Evolutionary conservation across 768 basidiomycete species (phyloP).

Genomic region (Melanogaster broomeanus): DNA sequence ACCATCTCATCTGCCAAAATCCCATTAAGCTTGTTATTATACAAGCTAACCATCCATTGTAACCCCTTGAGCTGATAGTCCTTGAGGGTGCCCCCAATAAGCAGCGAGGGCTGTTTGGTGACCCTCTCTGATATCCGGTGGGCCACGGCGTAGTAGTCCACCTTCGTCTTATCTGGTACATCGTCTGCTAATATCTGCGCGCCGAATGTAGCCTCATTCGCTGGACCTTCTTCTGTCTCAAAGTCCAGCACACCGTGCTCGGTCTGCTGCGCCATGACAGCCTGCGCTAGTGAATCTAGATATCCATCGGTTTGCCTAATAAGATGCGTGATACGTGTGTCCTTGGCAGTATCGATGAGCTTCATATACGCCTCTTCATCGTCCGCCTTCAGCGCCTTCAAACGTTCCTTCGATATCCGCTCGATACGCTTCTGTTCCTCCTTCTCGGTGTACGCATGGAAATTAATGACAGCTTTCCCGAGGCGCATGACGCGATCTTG

Average conservation of each 20-base stretch:
- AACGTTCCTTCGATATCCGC: slow-evolving; percentile 93
- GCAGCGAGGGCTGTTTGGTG: slow-evolving; percentile 66
- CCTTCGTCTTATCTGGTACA: slow-evolving; percentile 65
- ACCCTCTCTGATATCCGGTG: slow-evolving; percentile 91
- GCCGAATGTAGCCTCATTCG: slow-evolving; percentile 89
- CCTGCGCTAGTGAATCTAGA: slow-evolving; percentile 92
- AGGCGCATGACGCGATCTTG: slow-evolving; percentile 61
- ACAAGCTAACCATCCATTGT: slow-evolving; percentile 98
- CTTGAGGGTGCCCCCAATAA: slow-evolving; percentile 88
- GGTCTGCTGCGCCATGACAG: slow-evolving; percentile 89
- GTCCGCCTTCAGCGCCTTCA: slow-evolving; percentile 95
- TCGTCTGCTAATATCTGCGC: slow-evolving; percentile 69
- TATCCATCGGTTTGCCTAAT: slow-evolving; percentile 92
- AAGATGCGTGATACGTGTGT: slow-evolving; percentile 97
- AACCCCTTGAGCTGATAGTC: slow-evolving; percentile 94
- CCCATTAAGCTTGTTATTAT: slow-evolving; percentile 94
- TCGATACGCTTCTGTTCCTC: slow-evolving; percentile 98
- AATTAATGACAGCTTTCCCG: slow-evolving; percentile 75
- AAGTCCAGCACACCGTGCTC: slow-evolving; percentile 53
- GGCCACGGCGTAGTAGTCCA: slow-evolving; percentile 96
- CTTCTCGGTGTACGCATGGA: slow-evolving; percentile 92
- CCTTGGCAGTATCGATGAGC: slow-evolving; percentile 98
- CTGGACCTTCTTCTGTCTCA: slow-evolving; percentile 70
- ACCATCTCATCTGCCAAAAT: slow-evolving; percentile 96
- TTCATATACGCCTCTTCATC: slow-evolving; percentile 99